Percentiles rank a stretch among this genome's conserved stretches.
Evolutionary conservation across 2,329 filamentous ascomycete species (phyloP).

Genomic region (Fusarium piperis): DNA sequence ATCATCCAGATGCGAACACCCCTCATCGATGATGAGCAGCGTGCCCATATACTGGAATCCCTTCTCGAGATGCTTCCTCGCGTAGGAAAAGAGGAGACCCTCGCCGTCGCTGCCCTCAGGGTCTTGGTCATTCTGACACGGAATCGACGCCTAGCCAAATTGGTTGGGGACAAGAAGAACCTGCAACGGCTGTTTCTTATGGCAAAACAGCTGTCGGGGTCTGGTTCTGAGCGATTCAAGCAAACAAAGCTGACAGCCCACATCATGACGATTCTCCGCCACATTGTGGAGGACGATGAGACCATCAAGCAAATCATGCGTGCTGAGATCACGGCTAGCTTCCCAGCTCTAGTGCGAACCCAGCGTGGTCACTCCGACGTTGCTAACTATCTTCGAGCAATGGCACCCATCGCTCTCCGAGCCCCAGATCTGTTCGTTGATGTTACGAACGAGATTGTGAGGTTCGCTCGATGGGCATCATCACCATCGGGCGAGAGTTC

Average conservation of each 20-base stretch:
- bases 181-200: constrained; percentile 92
- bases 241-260: constrained; percentile 63
- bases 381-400: constrained; percentile 75
- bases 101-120: constrained; percentile 85
- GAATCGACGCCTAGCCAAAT: constrained; percentile 75
- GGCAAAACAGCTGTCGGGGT: constrained; percentile 88
- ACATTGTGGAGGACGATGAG: constrained; percentile 93
- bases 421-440: constrained; percentile 88
- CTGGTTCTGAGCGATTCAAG: constrained; percentile 77
- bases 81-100: constrained; percentile 85
- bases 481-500: constrained; percentile 47
- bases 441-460: constrained; percentile 84
- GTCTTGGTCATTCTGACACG: constrained; percentile 90
- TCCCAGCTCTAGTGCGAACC: constrained; percentile 66
- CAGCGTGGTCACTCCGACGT: constrained; percentile 71
- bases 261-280: constrained; percentile 87
- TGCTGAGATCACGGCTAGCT: constrained; percentile 83
- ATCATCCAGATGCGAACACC: constrained; percentile 71
- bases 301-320: constrained; percentile 92
- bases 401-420: constrained; percentile 83
- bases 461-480: constrained; percentile 70
- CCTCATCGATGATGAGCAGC: constrained; percentile 66
- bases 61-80: constrained; percentile 86
- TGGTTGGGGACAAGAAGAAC: constrained; percentile 87
- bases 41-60: constrained; percentile 75